Evolutionary conservation across 768 basidiomycete species (phyloP).

Genomic region (Panaeolus papilionaceus): DNA sequence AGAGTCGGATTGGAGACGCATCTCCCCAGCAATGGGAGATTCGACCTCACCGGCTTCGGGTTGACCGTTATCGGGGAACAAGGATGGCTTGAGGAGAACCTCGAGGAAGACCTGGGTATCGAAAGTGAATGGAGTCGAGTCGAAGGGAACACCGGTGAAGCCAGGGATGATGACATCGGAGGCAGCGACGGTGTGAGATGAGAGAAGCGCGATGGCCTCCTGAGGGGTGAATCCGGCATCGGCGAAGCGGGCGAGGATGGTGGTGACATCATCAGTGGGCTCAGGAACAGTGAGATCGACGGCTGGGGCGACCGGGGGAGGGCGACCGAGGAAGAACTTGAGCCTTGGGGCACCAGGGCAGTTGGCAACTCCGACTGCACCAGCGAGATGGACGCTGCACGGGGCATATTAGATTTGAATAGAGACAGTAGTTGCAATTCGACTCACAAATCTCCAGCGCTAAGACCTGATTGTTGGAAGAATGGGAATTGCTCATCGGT

Average conservation of each 20-base stretch:
- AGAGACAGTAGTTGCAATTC: not conserved
- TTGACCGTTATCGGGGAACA: slow-evolving; percentile 4
- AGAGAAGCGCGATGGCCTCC: not conserved
- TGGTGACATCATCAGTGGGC: not conserved
- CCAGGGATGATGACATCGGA: not conserved
- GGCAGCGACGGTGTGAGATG: not conserved
- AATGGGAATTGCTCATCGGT: not conserved
- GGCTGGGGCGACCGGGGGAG: too few relatives aligned
- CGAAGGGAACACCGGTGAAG: not conserved
- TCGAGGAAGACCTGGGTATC: slow-evolving; percentile 27
- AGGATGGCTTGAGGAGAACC: slow-evolving; percentile 25
- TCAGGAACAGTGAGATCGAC: not conserved
- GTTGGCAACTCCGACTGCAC: not conserved
- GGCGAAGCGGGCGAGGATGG: not conserved
- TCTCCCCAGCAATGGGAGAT: not conserved
- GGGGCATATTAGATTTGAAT: not conserved
- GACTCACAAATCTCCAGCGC: not conserved
- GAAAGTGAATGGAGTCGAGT: not conserved
- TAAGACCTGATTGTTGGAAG: not conserved
- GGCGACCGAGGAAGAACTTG: not conserved
- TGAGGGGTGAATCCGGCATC: not conserved
- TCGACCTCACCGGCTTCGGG: not conserved
- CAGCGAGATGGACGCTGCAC: not conserved
- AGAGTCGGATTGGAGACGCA: slow-evolving; percentile 1
- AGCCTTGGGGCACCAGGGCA: not conserved